Conservation (phyloP, 371 early-diverging fungal species). For the Batrachochytrium dendrobatidis region DNA sequence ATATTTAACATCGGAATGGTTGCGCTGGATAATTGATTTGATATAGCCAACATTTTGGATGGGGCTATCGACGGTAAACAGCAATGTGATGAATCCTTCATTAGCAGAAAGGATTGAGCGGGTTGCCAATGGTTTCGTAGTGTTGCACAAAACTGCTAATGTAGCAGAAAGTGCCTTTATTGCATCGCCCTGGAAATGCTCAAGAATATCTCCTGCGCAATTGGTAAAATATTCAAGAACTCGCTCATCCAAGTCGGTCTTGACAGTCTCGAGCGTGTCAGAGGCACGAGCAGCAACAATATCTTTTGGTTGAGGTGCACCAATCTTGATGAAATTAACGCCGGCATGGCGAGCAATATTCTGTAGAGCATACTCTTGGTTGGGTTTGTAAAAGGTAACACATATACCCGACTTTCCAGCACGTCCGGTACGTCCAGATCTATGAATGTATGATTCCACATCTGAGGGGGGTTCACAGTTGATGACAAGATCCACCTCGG, state of each 20-base stretch:
- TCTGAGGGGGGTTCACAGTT: slow-evolving; percentile 94
- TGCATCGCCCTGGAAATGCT: slow-evolving; percentile 41
- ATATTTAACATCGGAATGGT: slow-evolving; percentile 44
- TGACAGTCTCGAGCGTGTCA: slow-evolving; percentile 62
- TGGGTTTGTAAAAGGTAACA: slow-evolving; percentile 84
- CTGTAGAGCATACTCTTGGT: slow-evolving; percentile 67
- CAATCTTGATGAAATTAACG: slow-evolving; percentile 66
- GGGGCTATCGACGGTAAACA: slow-evolving; percentile 50
- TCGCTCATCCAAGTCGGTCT: slow-evolving; percentile 52
- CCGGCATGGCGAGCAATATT: slow-evolving; percentile 65
- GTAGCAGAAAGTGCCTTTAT: slow-evolving; percentile 71
- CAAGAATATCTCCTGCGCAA: slow-evolving; percentile 63
- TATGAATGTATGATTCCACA: slow-evolving; percentile 90
- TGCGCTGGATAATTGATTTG: slow-evolving; percentile 61
- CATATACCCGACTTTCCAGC: slow-evolving; percentile 87
- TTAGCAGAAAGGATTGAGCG: slow-evolving; percentile 77
- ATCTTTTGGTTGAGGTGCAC: slow-evolving; percentile 83
- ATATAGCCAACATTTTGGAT: slow-evolving; percentile 76
- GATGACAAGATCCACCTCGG: slow-evolving; percentile 93
- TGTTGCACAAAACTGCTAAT: slow-evolving; percentile 77
- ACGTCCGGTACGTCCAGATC: slow-evolving; percentile 97
- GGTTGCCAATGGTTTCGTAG: slow-evolving; percentile 66
- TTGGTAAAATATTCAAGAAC: slow-evolving; percentile 69
- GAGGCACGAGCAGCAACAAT: slow-evolving; percentile 71
- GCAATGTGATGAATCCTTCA: slow-evolving; percentile 70